These are phyloP conservation scores for Yamadazyma mexicana DNA, from an alignment of 1,139 yeast species.

Conservation along the genomic window DNA sequence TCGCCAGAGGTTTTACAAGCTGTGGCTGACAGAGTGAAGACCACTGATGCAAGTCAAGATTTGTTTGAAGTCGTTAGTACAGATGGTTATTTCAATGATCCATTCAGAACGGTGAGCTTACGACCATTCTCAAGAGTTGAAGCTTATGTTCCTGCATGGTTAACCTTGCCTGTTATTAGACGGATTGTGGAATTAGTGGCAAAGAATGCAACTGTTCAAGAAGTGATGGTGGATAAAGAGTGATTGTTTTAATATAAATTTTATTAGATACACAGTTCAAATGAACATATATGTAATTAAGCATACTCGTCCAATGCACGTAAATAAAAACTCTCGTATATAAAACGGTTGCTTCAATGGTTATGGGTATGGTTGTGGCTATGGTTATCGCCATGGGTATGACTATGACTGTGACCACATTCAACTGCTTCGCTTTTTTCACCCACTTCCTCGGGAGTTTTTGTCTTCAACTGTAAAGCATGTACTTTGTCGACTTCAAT, in stretches of 20 bases:
- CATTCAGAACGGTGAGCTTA: conserved; percentile 81
- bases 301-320: no score
- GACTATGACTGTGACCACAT: conserved; percentile 3
- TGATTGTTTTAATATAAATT: conserved; percentile 1
- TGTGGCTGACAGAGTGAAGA: conserved; percentile 80
- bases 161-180: conserved; percentile 85
- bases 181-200: conserved; percentile 90
- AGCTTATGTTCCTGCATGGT: conserved; percentile 95
- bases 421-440: conserved; percentile 1
- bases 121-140: conserved; percentile 89
- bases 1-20: conserved; percentile 80
- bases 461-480: conserved; percentile 84
- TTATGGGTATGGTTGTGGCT: conserved; percentile 2
- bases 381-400: conserved; percentile 2
- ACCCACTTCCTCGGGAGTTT: conserved; percentile 64
- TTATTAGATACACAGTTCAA: not conserved
- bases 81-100: conserved; percentile 83
- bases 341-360: not conserved
- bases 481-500: conserved; percentile 73
- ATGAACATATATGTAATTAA: no score
- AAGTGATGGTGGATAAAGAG: conserved; percentile 14
- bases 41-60: conserved; percentile 60
- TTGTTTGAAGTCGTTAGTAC: conserved; percentile 69
- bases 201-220: conserved; percentile 62
- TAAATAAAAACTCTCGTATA: no score